Evolutionary conservation across 176 grass and related monocot genomes (phyloP).

Genomic region (Oryza coarctata): DNA sequence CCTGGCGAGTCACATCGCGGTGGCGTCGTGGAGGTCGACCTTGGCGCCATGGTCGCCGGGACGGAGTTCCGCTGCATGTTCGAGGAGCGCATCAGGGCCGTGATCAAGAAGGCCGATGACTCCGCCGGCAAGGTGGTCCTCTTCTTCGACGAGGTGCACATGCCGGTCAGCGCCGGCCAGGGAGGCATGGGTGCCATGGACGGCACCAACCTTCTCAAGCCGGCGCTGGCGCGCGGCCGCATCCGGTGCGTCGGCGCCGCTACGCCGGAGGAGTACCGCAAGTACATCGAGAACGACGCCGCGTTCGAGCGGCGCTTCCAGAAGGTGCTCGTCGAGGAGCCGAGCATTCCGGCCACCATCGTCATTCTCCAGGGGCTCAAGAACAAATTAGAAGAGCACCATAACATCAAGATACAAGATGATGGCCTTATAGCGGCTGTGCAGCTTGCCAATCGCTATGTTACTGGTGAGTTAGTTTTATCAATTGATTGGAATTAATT

Average conservation of each 20-base stretch:
- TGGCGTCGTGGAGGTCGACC: too few species aligned
- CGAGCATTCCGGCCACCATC: background rate
- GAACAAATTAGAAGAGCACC: conserved; percentile 17
- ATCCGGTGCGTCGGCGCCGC: conserved; percentile 36
- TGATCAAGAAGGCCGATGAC: background rate
- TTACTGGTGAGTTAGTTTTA: conserved; percentile 13
- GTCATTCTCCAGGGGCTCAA: conserved; percentile 13
- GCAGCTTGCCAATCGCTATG: conserved; percentile 3
- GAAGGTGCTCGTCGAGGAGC: conserved; percentile 21
- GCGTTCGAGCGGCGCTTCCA: background rate
- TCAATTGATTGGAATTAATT: too few species aligned
- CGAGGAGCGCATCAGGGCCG: conserved; percentile 22
- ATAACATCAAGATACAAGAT: background rate
- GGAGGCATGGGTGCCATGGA: background rate
- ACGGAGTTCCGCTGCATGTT: conserved; percentile 15
- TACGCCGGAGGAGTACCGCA: conserved; percentile 7
- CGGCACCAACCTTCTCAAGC: conserved; percentile 36
- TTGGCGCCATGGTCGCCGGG: too few species aligned
- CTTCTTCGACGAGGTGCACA: conserved; percentile 42
- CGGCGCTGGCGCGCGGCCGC: conserved; percentile 17
- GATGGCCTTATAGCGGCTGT: conserved; percentile 10
- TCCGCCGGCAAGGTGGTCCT: background rate
- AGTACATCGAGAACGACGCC: conserved; percentile 18
- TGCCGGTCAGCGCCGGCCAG: background rate
- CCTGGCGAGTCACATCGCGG: too few species aligned